These are phyloP conservation scores for Neonectria faginata DNA, from an alignment of 2,329 filamentous ascomycete species.

Conservation along the genomic window DNA sequence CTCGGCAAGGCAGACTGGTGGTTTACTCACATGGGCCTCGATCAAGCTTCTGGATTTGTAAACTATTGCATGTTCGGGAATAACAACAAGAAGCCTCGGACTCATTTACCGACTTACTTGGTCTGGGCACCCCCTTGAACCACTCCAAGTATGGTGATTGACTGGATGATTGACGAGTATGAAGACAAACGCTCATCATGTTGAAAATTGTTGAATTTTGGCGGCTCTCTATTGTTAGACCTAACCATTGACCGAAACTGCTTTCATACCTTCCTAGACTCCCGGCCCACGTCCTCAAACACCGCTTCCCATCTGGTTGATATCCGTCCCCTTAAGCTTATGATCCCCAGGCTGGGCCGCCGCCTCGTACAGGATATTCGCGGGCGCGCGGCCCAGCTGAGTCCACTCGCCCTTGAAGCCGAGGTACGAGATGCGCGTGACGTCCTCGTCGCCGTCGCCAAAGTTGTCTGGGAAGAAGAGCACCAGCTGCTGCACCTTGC, in stretches of 20 bases:
- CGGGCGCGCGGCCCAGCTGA: constrained; percentile 76
- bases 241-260: neutral
- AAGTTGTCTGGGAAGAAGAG: constrained; percentile 96
- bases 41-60: too few species aligned
- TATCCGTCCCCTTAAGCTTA: constrained; percentile 68
- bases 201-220: too few species aligned
- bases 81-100: too few species aligned
- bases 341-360: constrained; percentile 94
- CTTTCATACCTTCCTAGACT: constrained; percentile 36
- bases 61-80: too few species aligned
- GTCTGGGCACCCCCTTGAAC: too few species aligned
- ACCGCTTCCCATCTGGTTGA: constrained; percentile 67
- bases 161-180: too few species aligned
- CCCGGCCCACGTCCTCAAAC: constrained; percentile 60
- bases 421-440: constrained; percentile 82
- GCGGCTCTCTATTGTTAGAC: too few species aligned
- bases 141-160: too few species aligned
- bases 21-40: neutral
- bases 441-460: constrained; percentile 81
- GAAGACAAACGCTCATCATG: too few species aligned
- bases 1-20: neutral
- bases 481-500: constrained; percentile 81
- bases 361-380: constrained; percentile 91
- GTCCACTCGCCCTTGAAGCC: constrained; percentile 97
- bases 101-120: too few species aligned